Conservation (phyloP, 192 early-diverging fungal genomes). For the Helicostylum pulchrum region DNA sequence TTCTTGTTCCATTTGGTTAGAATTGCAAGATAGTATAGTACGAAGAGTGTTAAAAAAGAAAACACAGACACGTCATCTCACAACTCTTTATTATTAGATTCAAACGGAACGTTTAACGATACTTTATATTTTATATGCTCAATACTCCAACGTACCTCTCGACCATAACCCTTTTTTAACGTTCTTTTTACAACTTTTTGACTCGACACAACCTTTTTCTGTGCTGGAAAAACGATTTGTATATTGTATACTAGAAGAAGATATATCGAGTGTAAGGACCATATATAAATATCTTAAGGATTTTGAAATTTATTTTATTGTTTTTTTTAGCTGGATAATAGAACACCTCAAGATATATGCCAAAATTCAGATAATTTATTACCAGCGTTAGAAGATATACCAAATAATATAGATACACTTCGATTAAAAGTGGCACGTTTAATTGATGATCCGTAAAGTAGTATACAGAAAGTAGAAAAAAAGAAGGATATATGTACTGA, state of each 20-base stretch:
- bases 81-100: neutral
- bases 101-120: slow-evolving; percentile 2
- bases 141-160: slow-evolving; percentile 15
- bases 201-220: neutral
- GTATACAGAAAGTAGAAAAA: too few relatives aligned
- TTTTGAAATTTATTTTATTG: neutral
- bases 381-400: neutral
- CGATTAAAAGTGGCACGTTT: slow-evolving; percentile 5
- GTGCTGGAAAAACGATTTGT: slow-evolving; percentile 18
- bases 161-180: slow-evolving; percentile 24
- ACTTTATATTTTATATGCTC: slow-evolving; percentile 22
- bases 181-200: slow-evolving; percentile 18
- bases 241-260: slow-evolving; percentile 17
- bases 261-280: neutral
- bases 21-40: too few relatives aligned
- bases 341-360: slow-evolving; percentile 11
- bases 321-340: neutral
- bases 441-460: slow-evolving; percentile 20
- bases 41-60: too few relatives aligned
- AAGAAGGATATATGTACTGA: neutral
- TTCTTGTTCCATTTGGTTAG: too few relatives aligned
- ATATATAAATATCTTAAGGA: neutral
- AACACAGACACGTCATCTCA: too few relatives aligned
- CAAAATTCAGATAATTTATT: neutral
- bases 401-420: neutral